Conservation (phyloP, 257 asterid genomes). For the Leonotis leonurus region DNA sequence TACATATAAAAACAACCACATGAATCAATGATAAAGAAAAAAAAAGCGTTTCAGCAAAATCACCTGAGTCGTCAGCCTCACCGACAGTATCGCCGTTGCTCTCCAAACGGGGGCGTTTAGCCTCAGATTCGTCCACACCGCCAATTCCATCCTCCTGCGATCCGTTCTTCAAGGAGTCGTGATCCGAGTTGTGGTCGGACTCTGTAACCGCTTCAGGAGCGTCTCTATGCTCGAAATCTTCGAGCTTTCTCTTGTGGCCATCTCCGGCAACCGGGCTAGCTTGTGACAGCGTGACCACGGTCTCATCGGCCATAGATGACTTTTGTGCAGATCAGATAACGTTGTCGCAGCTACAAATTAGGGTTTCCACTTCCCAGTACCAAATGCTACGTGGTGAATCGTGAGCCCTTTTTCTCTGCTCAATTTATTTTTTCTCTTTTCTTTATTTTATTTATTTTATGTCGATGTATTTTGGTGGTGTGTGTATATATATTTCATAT, state of each 20-base stretch:
- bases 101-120: constrained; percentile 78
- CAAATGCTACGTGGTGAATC: constrained; percentile 10
- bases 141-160: constrained; percentile 35
- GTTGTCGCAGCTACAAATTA: constrained; percentile 13
- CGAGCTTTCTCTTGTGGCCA: constrained; percentile 74
- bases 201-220: constrained; percentile 34
- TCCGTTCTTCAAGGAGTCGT: constrained; percentile 27
- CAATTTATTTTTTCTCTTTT: not conserved
- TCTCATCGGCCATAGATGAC: constrained; percentile 46
- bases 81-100: constrained; percentile 31
- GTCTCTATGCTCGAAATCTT: constrained; percentile 55
- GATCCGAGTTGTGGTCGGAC: constrained; percentile 20
- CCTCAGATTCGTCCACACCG: constrained; percentile 47
- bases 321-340: constrained; percentile 20
- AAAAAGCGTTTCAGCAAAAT: not conserved
- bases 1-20: not conserved
- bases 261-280: constrained; percentile 34
- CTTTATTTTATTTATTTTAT: no score
- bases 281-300: constrained; percentile 30
- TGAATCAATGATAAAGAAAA: not conserved
- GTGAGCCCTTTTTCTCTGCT: not conserved
- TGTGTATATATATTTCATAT: not conserved
- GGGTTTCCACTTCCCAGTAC: constrained; percentile 25
- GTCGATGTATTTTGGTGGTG: not conserved
- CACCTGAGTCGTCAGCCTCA: constrained; percentile 39